Base-by-base conservation (phyloP, 83 land plant species). In the Isoetes engelmannii region DNA sequence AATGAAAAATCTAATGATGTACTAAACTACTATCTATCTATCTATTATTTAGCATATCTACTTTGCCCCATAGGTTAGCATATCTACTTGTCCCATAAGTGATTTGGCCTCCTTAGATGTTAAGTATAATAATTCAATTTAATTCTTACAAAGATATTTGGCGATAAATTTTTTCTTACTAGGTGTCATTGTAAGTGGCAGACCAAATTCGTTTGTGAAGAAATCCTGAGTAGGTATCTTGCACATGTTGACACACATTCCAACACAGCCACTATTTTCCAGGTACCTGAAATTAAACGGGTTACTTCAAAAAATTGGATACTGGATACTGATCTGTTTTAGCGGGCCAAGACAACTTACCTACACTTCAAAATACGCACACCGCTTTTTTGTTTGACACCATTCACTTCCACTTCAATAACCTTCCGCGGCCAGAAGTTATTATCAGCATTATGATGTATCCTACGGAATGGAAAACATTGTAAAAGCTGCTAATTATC, bases 231-330 rank as follows among this genome's bases (percentile, higher is more conserved):
- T 93, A 8, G 98, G 98, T 19, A 93, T 72, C 78, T 93, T 93
- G 84, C 98, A 93, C 98, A 93, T 93, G 77, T 93, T 93, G 41
- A 90, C 87, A 68, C 98, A 93, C 98, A 90, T 87, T 63, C 98
- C 98, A 1, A 93, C 98, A 71, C 98, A 93, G 48, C 96, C 96
- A 73, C 98, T 93, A 74, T 87, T 83, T 77, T 93, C 98, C 69
- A 93, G 72, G 69, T 93, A 93, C 83, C 98, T 93, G 63, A 19
- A 19, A 42, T 2, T 12, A 19, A 12, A 59, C 37, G 37, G 37
- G 37, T 28, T 28, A 2, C 37, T 2, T 28, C 37, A 28, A 28
- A 28, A 0, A 2, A 0, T 28, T 28, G 37, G 37, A 28, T 28
- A 28, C 37, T 28, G 37, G 37, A 28, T 28, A 28, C 37, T 28